Evolutionary conservation across 495 filamentous ascomycete species (phyloP).

Genomic region (Penicillium odoratum): DNA sequence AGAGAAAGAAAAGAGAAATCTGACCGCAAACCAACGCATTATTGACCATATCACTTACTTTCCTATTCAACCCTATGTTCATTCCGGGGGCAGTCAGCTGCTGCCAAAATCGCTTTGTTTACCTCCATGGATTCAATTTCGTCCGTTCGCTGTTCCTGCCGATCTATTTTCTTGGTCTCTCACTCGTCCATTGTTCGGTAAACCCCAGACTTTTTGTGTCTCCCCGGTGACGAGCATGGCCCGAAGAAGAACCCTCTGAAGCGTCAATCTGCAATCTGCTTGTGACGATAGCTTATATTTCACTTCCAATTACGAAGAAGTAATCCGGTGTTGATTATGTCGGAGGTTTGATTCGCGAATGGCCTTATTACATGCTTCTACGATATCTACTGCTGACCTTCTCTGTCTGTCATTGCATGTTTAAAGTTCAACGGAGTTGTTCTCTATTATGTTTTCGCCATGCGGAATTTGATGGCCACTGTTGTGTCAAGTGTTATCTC

Average conservation of each 20-base stretch:
- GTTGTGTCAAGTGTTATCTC: conserved; percentile 4
- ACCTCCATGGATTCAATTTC: conserved; percentile 18
- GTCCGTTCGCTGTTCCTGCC: conserved; percentile 12
- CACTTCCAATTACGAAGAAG: conserved; percentile 18
- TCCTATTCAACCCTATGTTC: conserved; percentile 3
- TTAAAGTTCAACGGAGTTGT: neutral
- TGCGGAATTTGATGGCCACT: neutral
- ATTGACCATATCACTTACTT: conserved; percentile 9
- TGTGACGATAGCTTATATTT: conserved; percentile 25
- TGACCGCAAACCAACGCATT: neutral
- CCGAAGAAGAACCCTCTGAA: conserved; percentile 9
- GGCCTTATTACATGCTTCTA: conserved; percentile 11
- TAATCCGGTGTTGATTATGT: conserved; percentile 23
- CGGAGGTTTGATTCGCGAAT: conserved; percentile 25
- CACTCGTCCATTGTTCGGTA: conserved; percentile 6
- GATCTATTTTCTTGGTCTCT: conserved; percentile 24
- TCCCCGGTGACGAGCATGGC: conserved; percentile 10
- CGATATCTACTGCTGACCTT: conserved; percentile 15
- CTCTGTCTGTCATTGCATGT: conserved; percentile 15
- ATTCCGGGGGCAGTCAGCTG: conserved; percentile 5
- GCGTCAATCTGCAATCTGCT: conserved; percentile 24
- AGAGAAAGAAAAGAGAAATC: neutral
- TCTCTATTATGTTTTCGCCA: conserved; percentile 7
- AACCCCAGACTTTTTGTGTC: conserved; percentile 9
- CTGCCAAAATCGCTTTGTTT: conserved; percentile 1